A percentile compares a stretch with the other conserved stretches of the same genome.
Evolutionary conservation across 495 filamentous ascomycete genomes (phyloP).

Genomic region (Hyphodiscus hymeniophilus): DNA sequence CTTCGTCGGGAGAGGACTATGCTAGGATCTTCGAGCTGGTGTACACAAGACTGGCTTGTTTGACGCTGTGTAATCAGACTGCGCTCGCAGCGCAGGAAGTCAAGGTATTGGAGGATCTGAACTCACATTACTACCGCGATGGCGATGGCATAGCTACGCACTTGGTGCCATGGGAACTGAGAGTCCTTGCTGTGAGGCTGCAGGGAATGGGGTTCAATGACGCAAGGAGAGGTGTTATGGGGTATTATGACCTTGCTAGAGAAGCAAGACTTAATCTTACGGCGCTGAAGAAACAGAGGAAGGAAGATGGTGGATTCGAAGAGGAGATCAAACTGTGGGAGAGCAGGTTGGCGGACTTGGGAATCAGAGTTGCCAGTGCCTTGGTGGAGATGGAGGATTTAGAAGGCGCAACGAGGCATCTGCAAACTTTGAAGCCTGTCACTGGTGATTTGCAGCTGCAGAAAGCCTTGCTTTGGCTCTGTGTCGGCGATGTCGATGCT

Average conservation of each 20-base stretch:
- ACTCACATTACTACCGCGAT: constrained; percentile 58
- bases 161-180: constrained; percentile 80
- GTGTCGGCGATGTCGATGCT: constrained; percentile 65
- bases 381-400: constrained; percentile 89
- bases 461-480: constrained; percentile 60
- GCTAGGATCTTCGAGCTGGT: constrained; percentile 64
- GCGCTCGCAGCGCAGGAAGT: constrained; percentile 78
- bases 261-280: constrained; percentile 57
- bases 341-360: constrained; percentile 60
- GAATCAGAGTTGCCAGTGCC: constrained; percentile 68
- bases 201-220: constrained; percentile 81
- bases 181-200: constrained; percentile 71
- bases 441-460: constrained; percentile 29
- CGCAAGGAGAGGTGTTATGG: constrained; percentile 72
- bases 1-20: constrained; percentile 31
- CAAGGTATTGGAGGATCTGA: constrained; percentile 74
- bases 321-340: constrained; percentile 55
- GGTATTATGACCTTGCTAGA: constrained; percentile 77
- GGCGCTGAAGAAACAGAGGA: constrained; percentile 18
- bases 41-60: constrained; percentile 74
- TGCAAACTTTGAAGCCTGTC: constrained; percentile 37
- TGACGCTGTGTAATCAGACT: constrained; percentile 62
- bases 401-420: constrained; percentile 60
- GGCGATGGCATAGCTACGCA: constrained; percentile 39
- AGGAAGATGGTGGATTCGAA: constrained; percentile 27